Conservation (phyloP, 306 rosid species). For the Bauhinia variegata region DNA sequence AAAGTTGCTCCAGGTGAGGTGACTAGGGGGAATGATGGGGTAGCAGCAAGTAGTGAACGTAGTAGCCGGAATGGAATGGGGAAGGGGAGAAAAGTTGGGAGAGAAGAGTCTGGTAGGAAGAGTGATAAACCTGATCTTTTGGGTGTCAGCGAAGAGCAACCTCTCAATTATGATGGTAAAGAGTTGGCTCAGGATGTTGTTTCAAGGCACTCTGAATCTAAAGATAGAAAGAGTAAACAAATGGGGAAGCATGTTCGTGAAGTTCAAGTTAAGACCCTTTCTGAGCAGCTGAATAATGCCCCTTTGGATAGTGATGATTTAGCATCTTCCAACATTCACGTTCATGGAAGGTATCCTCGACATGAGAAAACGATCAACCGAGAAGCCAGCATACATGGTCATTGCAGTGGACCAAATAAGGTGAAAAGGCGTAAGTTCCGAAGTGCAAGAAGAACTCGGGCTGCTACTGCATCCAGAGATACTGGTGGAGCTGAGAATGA, state of each 20-base stretch:
- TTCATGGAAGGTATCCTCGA: constrained; percentile 56
- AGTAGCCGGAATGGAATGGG: constrained; percentile 67
- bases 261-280: constrained; percentile 69
- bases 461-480: constrained; percentile 70
- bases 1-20: constrained; percentile 74
- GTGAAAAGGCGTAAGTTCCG: constrained; percentile 77
- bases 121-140: constrained; percentile 61
- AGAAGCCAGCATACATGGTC: constrained; percentile 57
- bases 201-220: constrained; percentile 71
- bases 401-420: constrained; percentile 66
- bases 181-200: constrained; percentile 54
- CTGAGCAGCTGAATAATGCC: constrained; percentile 71
- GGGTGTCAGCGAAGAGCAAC: constrained; percentile 58
- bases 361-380: constrained; percentile 60
- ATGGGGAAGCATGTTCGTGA: constrained; percentile 68
- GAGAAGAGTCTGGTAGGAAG: constrained; percentile 75
- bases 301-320: constrained; percentile 80
- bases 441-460: constrained; percentile 69
- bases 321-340: constrained; percentile 71
- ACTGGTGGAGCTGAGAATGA: constrained; percentile 74
- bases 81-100: constrained; percentile 65
- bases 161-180: constrained; percentile 51
- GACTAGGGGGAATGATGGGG: constrained; percentile 51
- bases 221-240: constrained; percentile 63
- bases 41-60: constrained; percentile 53